Percentiles rank a stretch among this genome's conserved stretches.
phyloP scores from a whole-genome alignment of 352 stramenopile genomes.

The Pythium pectinolyticum region DNA sequence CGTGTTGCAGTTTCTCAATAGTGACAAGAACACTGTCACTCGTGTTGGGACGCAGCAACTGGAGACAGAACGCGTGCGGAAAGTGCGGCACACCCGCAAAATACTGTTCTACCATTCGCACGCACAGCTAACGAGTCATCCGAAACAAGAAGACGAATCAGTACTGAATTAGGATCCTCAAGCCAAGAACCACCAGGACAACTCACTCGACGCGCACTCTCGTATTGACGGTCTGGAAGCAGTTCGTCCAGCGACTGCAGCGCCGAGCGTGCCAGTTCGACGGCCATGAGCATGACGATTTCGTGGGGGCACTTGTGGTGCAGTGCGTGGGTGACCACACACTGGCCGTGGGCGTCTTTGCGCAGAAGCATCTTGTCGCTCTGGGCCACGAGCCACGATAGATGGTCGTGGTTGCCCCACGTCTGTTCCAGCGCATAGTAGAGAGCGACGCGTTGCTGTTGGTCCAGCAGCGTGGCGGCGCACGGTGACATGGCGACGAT shows the following conservation, averaged over 20 bases:
- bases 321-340: conserved; percentile 45
- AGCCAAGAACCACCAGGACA: too few species aligned
- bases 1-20: conserved; percentile 27
- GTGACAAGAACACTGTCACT: conserved; percentile 19
- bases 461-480: conserved; percentile 30
- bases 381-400: conserved; percentile 59
- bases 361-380: conserved; percentile 33
- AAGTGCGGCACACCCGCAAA: conserved; percentile 71
- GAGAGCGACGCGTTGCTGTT: conserved; percentile 30
- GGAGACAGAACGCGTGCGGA: conserved; percentile 40
- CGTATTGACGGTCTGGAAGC: conserved; percentile 37
- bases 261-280: conserved; percentile 38
- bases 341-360: conserved; percentile 49
- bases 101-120: conserved; percentile 42
- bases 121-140: conserved; percentile 61
- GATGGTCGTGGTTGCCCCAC: conserved; percentile 42
- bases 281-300: conserved; percentile 55
- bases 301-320: conserved; percentile 43
- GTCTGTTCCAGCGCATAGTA: conserved; percentile 48
- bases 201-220: conserved; percentile 56
- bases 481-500: conserved; percentile 31
- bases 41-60: conserved; percentile 12
- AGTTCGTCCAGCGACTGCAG: conserved; percentile 31
- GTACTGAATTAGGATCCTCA: too few species aligned
- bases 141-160: too few species aligned